phyloP scores from a whole-genome alignment of 805 yeast genomes.

The Candida easanensis region DNA sequence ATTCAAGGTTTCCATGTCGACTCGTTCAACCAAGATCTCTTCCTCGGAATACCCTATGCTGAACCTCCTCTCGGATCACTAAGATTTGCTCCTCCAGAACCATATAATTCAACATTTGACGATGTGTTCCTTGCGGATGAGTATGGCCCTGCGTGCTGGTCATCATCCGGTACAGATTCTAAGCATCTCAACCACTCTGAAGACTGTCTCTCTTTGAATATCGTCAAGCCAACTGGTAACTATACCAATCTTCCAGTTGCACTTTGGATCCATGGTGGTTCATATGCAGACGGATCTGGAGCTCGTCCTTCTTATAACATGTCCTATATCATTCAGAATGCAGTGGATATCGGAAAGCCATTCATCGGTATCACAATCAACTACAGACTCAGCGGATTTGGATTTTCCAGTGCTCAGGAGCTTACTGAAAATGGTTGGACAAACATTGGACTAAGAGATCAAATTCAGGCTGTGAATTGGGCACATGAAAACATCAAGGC shows the following conservation, averaged over 20 bases:
- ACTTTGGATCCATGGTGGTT: constrained; percentile 36
- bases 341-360: constrained; percentile 21
- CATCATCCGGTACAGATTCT: constrained; percentile 12
- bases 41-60: constrained; percentile 29
- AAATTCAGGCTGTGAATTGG: constrained; percentile 35
- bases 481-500: constrained; percentile 29
- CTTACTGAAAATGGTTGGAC: constrained; percentile 24
- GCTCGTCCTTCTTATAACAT: constrained; percentile 16
- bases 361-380: constrained; percentile 35
- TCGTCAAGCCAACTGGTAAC: constrained; percentile 24
- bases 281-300: constrained; percentile 27
- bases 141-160: constrained; percentile 26
- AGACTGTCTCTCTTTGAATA: constrained; percentile 31
- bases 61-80: constrained; percentile 27
- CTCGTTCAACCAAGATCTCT: constrained; percentile 21
- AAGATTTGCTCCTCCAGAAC: constrained; percentile 26
- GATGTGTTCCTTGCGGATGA: constrained; percentile 16
- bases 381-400: constrained; percentile 36
- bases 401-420: constrained; percentile 30
- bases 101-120: constrained; percentile 15
- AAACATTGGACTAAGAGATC: constrained; percentile 37
- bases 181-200: constrained; percentile 20
- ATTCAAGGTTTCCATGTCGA: too few species aligned
- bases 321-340: constrained; percentile 17
- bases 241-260: constrained; percentile 28